Percentiles rank a stretch among this genome's conserved stretches.
These are phyloP conservation scores for Pterocarpus santalinus DNA, from an alignment of 306 rosid species.

Conservation along the genomic window DNA sequence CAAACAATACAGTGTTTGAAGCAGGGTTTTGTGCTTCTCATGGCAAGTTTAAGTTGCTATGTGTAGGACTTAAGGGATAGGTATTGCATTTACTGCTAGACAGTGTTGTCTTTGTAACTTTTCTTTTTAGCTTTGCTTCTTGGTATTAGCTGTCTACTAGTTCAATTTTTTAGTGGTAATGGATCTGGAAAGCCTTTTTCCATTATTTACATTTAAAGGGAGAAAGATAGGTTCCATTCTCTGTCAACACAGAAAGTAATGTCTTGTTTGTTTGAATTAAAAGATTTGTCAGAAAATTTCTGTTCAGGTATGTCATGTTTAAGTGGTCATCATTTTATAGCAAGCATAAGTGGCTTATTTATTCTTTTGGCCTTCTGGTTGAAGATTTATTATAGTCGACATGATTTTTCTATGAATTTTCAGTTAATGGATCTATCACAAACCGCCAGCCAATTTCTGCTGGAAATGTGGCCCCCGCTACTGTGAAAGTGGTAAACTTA, in stretches of 20 bases:
- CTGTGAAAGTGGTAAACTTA: conserved; percentile 85
- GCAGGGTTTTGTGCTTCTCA: too few species aligned
- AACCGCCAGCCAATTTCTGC: conserved; percentile 76
- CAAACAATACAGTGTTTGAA: too few species aligned
- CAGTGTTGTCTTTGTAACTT: too few species aligned
- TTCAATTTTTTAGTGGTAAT: neutral
- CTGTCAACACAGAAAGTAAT: neutral
- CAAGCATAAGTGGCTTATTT: conserved; percentile 36
- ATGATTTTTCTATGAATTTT: conserved; percentile 42
- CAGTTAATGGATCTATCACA: conserved; percentile 83
- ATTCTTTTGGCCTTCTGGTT: conserved; percentile 41
- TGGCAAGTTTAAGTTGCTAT: too few species aligned
- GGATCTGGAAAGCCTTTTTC: neutral
- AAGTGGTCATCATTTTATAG: conserved; percentile 19
- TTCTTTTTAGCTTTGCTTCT: neutral
- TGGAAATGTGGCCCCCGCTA: conserved; percentile 77
- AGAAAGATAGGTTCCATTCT: neutral
- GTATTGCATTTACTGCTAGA: too few species aligned
- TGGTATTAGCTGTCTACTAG: neutral
- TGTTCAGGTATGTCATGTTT: conserved; percentile 13
- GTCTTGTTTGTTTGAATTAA: conserved; percentile 7
- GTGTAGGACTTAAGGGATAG: too few species aligned
- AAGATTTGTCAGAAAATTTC: neutral
- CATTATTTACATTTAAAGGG: conserved; percentile 15
- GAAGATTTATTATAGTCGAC: conserved; percentile 29